Conservation (phyloP, 2,329 filamentous ascomycete species). For the Myriosclerotinia curreyana region DNA sequence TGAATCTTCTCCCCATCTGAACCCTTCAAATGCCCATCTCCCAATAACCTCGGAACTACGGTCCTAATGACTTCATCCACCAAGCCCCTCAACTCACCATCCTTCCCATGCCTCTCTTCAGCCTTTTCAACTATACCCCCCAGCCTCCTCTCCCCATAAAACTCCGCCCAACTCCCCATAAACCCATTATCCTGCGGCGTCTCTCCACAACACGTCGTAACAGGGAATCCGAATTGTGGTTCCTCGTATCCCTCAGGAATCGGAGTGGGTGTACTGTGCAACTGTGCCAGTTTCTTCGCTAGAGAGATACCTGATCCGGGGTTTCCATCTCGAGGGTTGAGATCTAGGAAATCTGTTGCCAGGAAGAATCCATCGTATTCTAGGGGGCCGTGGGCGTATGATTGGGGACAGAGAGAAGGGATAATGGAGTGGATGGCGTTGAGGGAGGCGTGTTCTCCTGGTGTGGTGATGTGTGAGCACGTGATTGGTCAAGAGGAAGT, state of each 20-base stretch:
- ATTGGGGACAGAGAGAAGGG: conserved; percentile 71
- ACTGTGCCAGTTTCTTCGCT: conserved; percentile 70
- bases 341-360: conserved; percentile 77
- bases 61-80: conserved; percentile 61
- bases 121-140: conserved; percentile 59
- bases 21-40: conserved; percentile 60
- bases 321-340: conserved; percentile 43
- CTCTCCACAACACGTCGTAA: conserved; percentile 80
- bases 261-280: conserved; percentile 75
- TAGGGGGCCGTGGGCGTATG: conserved; percentile 67
- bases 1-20: conserved; percentile 50
- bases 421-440: conserved; percentile 74
- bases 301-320: conserved; percentile 49
- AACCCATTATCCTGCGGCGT: conserved; percentile 79
- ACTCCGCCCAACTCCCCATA: conserved; percentile 73
- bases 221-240: conserved; percentile 78
- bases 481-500: conserved; percentile 8
- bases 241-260: conserved; percentile 54
- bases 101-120: conserved; percentile 59
- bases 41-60: conserved; percentile 75
- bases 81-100: conserved; percentile 57
- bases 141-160: conserved; percentile 76
- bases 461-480: conserved; percentile 29
- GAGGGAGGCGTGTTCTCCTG: conserved; percentile 79
- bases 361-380: conserved; percentile 49